Percentiles rank a stretch among this genome's conserved stretches.
phyloP scores from a whole-genome alignment of 805 yeast species.

The Cephaloascus albidus region DNA sequence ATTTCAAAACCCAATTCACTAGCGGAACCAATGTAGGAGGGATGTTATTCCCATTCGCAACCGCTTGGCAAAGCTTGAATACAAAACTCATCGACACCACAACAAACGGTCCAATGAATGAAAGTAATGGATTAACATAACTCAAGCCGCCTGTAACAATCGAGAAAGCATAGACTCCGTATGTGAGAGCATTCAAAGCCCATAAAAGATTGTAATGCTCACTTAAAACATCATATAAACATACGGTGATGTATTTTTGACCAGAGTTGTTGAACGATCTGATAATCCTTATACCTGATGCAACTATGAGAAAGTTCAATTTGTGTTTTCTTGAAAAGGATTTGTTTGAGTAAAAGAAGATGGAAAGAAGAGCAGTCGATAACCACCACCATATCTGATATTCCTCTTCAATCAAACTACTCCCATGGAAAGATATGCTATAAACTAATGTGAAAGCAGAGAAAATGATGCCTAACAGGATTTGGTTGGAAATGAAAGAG shows the following conservation, averaged over 20 bases:
- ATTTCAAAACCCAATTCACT: slow-evolving; percentile 17
- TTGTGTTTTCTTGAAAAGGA: background rate
- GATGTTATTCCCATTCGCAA: slow-evolving; percentile 42
- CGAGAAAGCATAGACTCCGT: slow-evolving; percentile 10
- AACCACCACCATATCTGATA: slow-evolving; percentile 95
- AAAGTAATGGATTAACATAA: slow-evolving; percentile 15
- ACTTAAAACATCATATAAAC: slow-evolving; percentile 35
- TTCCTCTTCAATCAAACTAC: slow-evolving; percentile 91
- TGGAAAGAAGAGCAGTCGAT: slow-evolving; percentile 22
- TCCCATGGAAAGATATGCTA: slow-evolving; percentile 62
- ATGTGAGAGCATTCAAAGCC: slow-evolving; percentile 36
- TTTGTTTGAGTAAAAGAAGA: slow-evolving; percentile 4
- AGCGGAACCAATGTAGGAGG: slow-evolving; percentile 25
- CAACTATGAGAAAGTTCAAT: slow-evolving; percentile 5
- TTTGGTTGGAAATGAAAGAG: background rate
- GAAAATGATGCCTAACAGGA: slow-evolving; percentile 4
- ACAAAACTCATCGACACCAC: slow-evolving; percentile 34
- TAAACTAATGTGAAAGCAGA: slow-evolving; percentile 22
- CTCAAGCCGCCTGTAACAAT: slow-evolving; percentile 15
- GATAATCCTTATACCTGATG: slow-evolving; percentile 41
- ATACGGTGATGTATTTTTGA: slow-evolving; percentile 58
- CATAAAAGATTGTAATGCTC: slow-evolving; percentile 28
- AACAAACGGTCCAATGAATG: slow-evolving; percentile 38
- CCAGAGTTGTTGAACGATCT: slow-evolving; percentile 89
- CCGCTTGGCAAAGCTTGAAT: slow-evolving; percentile 47